phyloP scores from a whole-genome alignment of 441 rosid species.

The Gossypium gossypioides region DNA sequence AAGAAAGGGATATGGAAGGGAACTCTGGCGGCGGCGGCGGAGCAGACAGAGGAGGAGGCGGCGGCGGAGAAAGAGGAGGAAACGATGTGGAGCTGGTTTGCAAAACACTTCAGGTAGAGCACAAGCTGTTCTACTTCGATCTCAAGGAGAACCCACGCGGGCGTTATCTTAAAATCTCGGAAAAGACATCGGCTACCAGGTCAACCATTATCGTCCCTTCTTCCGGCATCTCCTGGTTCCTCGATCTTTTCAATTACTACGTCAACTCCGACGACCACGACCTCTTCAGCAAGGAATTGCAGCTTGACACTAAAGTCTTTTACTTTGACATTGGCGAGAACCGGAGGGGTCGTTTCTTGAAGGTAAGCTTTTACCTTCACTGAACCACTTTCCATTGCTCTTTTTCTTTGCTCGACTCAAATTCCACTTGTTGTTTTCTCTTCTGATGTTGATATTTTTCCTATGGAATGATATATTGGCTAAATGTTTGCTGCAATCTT shows the following conservation, averaged over 20 bases:
- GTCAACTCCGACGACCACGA: slow-evolving; percentile 78
- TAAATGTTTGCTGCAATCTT: not conserved
- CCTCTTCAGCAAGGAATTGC: slow-evolving; percentile 81
- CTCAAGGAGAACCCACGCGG: slow-evolving; percentile 98
- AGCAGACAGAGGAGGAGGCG: slow-evolving; percentile 17
- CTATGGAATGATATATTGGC: no score
- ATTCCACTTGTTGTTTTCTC: not conserved
- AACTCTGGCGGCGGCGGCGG: slow-evolving; percentile 43
- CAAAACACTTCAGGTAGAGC: slow-evolving; percentile 90
- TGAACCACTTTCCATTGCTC: not conserved
- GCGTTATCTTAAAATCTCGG: slow-evolving; percentile 80
- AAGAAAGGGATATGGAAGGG: slow-evolving; percentile 40
- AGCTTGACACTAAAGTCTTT: slow-evolving; percentile 90
- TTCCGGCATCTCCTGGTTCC: slow-evolving; percentile 91
- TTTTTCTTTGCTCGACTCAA: not conserved
- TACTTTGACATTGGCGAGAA: slow-evolving; percentile 74
- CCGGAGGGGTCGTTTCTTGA: slow-evolving; percentile 83
- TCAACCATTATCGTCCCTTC: slow-evolving; percentile 93
- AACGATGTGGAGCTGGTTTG: slow-evolving; percentile 85
- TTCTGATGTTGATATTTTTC: not conserved
- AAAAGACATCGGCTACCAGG: slow-evolving; percentile 89
- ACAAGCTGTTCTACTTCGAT: slow-evolving; percentile 91
- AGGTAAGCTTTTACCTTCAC: slow-evolving; percentile 32
- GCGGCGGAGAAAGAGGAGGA: slow-evolving; percentile 36
- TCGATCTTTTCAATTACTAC: slow-evolving; percentile 89